Conservation (phyloP, 305 asterid genomes). For the Plantago coronopus region DNA sequence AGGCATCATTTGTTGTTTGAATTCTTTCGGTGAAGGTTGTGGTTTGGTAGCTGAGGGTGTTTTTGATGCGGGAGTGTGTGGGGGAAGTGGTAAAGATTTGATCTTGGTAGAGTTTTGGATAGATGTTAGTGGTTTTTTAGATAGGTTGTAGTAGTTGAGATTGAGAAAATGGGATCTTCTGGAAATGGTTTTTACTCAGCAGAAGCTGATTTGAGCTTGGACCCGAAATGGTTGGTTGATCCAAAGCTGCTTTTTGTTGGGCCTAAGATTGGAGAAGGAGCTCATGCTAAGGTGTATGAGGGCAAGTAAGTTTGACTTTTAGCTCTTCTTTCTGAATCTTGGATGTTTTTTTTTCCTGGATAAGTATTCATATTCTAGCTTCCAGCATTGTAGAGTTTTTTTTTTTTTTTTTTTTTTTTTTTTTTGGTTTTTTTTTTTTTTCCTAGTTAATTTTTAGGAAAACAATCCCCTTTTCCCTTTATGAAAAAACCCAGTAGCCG, state of each 20-base stretch:
- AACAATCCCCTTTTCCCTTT: no score
- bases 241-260: constrained; percentile 96
- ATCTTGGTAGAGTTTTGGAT: constrained; percentile 33
- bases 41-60: constrained; percentile 17
- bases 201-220: constrained; percentile 65
- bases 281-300: constrained; percentile 95
- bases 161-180: constrained; percentile 54
- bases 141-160: constrained; percentile 16
- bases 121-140: constrained; percentile 26
- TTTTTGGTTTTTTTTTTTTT: no score
- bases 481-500: no score
- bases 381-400: neutral
- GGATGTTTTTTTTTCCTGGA: neutral
- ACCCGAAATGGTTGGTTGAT: constrained; percentile 83
- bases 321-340: constrained; percentile 18
- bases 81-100: constrained; percentile 26
- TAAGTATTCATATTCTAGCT: no score
- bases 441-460: no score
- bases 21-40: neutral
- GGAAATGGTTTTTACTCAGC: constrained; percentile 56
- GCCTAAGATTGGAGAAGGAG: constrained; percentile 43
- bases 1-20: neutral
- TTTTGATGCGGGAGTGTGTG: constrained; percentile 26
- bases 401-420: no score
- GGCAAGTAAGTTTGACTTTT: constrained; percentile 79